phyloP scores from a whole-genome alignment of 2,329 filamentous ascomycete species.

The Penicillium sp. region DNA sequence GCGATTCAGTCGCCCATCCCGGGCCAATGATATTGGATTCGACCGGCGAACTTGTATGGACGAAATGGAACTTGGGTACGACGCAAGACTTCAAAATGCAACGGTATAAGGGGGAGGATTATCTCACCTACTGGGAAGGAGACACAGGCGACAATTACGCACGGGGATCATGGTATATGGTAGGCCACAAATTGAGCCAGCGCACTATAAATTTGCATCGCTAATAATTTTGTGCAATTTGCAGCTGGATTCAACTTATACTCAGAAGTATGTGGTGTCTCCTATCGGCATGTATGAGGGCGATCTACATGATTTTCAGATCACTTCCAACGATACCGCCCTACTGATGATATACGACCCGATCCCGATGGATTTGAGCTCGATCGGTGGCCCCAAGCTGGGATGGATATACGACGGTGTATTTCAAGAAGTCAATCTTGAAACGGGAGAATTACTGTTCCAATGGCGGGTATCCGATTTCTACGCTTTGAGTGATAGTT shows the following conservation, averaged over 20 bases:
- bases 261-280: constrained; percentile 27
- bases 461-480: constrained; percentile 49
- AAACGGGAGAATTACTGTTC: constrained; percentile 44
- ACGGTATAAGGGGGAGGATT: constrained; percentile 44
- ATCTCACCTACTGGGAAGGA: constrained; percentile 52
- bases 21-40: constrained; percentile 44
- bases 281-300: constrained; percentile 21
- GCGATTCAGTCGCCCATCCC: constrained; percentile 33
- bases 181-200: constrained; percentile 31
- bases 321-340: constrained; percentile 44
- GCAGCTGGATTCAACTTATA: constrained; percentile 32
- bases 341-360: constrained; percentile 45
- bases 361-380: constrained; percentile 42
- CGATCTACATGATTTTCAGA: constrained; percentile 48
- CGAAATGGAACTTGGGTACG: constrained; percentile 35
- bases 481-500: constrained; percentile 29
- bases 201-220: background rate
- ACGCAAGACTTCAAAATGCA: constrained; percentile 51
- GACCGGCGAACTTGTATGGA: constrained; percentile 31
- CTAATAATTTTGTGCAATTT: constrained; percentile 2
- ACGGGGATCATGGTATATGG: constrained; percentile 31
- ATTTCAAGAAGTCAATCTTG: constrained; percentile 49
- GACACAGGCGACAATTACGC: constrained; percentile 50
- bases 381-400: constrained; percentile 36
- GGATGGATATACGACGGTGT: constrained; percentile 45